Percentiles rank a stretch among this genome's conserved stretches.
These are phyloP conservation scores for Phytophthora aleatoria DNA, from an alignment of 352 stramenopile species.

Conservation along the genomic window DNA sequence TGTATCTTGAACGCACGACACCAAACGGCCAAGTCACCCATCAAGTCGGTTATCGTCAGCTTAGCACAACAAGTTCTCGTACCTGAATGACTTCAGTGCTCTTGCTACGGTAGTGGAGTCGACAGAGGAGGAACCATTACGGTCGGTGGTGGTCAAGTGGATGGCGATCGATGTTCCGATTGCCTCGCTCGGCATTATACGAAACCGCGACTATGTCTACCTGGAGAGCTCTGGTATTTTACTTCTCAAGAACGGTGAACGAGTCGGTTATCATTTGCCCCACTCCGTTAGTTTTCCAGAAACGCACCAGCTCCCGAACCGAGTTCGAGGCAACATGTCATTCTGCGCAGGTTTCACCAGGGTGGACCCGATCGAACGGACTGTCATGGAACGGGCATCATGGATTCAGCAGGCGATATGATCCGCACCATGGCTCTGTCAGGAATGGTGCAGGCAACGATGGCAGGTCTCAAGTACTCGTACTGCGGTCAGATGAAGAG, in stretches of 20 bases:
- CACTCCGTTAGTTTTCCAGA: conserved; percentile 30
- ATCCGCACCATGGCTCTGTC: conserved; percentile 18
- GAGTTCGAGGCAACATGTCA: conserved; percentile 45
- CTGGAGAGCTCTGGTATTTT: conserved; percentile 25
- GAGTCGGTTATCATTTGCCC: conserved; percentile 26
- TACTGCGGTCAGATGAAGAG: conserved; percentile 44
- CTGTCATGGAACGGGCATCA: conserved; percentile 16
- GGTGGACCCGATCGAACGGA: conserved; percentile 20
- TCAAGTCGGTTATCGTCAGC: too few species aligned
- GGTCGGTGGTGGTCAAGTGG: conserved; percentile 38
- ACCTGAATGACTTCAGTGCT: conserved; percentile 29
- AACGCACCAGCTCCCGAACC: conserved; percentile 19
- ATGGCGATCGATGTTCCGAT: conserved; percentile 32
- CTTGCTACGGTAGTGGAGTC: conserved; percentile 44
- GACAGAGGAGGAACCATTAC: conserved; percentile 47
- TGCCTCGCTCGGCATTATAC: conserved; percentile 12
- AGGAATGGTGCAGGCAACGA: conserved; percentile 18
- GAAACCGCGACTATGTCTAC: conserved; percentile 31
- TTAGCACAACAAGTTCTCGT: conserved; percentile 24
- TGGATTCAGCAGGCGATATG: conserved; percentile 30
- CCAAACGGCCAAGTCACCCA: too few species aligned
- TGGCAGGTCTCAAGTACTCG: conserved; percentile 33
- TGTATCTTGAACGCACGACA: too few species aligned
- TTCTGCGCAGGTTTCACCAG: conserved; percentile 38
- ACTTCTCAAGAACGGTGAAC: conserved; percentile 16